Percentiles rank a stretch among this genome's conserved stretches.
Evolutionary conservation across 225 moss, liverwort and hornwort species (phyloP).

Genomic region (Climacium dendroides): DNA sequence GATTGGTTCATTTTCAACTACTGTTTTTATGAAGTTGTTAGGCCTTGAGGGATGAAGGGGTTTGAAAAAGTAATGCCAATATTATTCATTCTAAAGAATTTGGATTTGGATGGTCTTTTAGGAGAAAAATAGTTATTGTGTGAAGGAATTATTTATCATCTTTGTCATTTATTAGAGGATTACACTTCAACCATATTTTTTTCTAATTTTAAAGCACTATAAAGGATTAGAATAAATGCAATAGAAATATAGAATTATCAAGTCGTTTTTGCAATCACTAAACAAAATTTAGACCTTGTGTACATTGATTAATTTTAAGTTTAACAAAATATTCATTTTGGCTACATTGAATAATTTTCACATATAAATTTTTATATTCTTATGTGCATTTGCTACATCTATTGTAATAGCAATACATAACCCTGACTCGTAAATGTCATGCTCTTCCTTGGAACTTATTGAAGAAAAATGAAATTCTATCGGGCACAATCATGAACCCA

Average conservation of each 20-base stretch:
- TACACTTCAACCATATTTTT: neutral
- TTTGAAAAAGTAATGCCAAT: neutral
- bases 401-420: neutral
- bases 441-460: neutral
- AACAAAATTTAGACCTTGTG: neutral
- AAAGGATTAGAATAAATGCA: neutral
- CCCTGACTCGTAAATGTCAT: accelerated
- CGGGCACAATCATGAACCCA: neutral
- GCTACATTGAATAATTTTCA: no score
- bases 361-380: neutral
- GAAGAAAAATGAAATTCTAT: neutral
- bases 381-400: neutral
- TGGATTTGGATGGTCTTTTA: neutral
- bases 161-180: no score
- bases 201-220: neutral
- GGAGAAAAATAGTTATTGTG: neutral
- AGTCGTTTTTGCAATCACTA: neutral
- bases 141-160: no score
- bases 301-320: neutral
- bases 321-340: neutral
- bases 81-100: neutral
- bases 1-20: neutral
- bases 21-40: neutral
- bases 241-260: neutral
- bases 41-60: neutral